Base-by-base conservation (phyloP, 306 rosid species). In the Notholithocarpus densiflorus region DNA sequence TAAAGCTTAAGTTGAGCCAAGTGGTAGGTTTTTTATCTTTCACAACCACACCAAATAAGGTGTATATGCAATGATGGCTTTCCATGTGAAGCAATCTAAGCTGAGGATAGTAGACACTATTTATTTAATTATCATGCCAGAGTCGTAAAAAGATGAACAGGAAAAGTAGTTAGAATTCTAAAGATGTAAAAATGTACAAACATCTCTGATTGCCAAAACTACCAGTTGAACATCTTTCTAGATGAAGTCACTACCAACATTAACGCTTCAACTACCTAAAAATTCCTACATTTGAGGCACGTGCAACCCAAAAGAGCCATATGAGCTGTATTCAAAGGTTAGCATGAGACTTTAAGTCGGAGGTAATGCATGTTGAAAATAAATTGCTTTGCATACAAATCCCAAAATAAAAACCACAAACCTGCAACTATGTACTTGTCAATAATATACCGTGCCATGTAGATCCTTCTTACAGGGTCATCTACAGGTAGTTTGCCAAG, bases 401-500 rank as follows among this genome's bases (percentile, higher is more conserved):
- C 54, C 80, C 62, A 32, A 20, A 81, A 71, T 52, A 31, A 73
- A 66, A 27, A 57, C 56, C 59, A 82, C 84, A 60, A 75, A 92
- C 99, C 99, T 87, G 97, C 84, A 65, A 57, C 86, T 70, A 95
- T 93, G 89, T 95, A 95, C 86, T 93, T 90, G 84, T 89, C 94
- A 79, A 95, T 93, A 83, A 95, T 90, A 89, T 95, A 98, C 14
- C 99, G 88, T 74, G 95, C 86, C 98, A 94, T 94, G 83, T 94
- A 94, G 87, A 94, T 91, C 86, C 98, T 92, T 87, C 94, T 81
- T 24, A 94, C 97, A 18, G 88, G 85, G 82, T 92, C 98, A 82
- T 85, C 88, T 75, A 82, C 80, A 19, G 97, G 91, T 83, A 94
- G 88, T 88, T 92, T 94, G 62, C 90, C 83, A 59, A 89, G 97